Percentiles rank a stretch among this genome's conserved stretches.
These are phyloP conservation scores for Bruguiera gymnorhiza DNA, from an alignment of 345 rosid species.

Conservation along the genomic window DNA sequence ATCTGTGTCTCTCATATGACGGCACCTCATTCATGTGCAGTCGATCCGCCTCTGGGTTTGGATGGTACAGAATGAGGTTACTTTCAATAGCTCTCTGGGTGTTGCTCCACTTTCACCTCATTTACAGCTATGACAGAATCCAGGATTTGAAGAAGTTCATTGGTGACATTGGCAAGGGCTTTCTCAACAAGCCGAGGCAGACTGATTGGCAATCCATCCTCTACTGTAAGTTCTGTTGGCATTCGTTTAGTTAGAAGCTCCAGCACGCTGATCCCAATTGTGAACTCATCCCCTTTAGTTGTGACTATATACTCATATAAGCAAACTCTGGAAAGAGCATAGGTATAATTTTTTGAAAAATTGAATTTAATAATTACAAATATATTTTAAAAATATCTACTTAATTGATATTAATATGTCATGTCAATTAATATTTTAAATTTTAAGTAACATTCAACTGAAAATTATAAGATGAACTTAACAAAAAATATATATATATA, in stretches of 20 bases:
- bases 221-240: conserved; percentile 57
- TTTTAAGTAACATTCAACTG: too few relatives aligned
- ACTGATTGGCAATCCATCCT: conserved; percentile 43
- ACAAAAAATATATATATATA: too few relatives aligned
- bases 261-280: conserved; percentile 66
- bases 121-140: conserved; percentile 35
- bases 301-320: conserved; percentile 65
- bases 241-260: conserved; percentile 66
- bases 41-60: conserved; percentile 56
- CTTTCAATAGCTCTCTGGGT: conserved; percentile 38
- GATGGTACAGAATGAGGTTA: conserved; percentile 53
- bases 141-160: conserved; percentile 40
- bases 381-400: too few relatives aligned
- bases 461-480: too few relatives aligned
- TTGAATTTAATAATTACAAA: too few relatives aligned
- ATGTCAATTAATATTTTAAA: too few relatives aligned
- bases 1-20: not conserved
- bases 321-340: conserved; percentile 56
- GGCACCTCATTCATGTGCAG: conserved; percentile 59
- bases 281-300: conserved; percentile 74
- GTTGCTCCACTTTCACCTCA: conserved; percentile 24
- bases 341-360: too few relatives aligned
- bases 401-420: too few relatives aligned
- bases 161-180: conserved; percentile 38
- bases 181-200: conserved; percentile 54